These are phyloP conservation scores for Thalassiosira mediterranea DNA, from an alignment of 352 stramenopile species.

Conservation along the genomic window DNA sequence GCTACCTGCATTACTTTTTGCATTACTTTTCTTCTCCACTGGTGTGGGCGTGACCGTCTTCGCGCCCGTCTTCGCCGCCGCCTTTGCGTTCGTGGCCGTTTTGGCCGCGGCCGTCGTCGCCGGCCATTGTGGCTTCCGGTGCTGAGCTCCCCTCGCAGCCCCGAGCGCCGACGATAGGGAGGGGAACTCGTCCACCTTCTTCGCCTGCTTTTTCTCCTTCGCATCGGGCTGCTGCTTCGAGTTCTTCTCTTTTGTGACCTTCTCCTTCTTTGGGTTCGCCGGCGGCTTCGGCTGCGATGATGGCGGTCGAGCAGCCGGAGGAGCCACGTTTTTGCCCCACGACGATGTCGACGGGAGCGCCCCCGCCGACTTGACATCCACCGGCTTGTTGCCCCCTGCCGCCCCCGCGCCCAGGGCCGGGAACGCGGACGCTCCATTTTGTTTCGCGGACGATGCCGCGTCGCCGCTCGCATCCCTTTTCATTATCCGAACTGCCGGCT, in stretches of 20 bases:
- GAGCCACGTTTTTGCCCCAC: slow-evolving; percentile 33
- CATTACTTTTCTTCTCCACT: neutral
- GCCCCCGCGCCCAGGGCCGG: neutral
- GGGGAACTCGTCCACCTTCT: slow-evolving; percentile 27
- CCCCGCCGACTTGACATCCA: neutral
- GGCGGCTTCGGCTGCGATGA: too few species aligned
- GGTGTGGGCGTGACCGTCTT: slow-evolving; percentile 6
- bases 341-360: slow-evolving; percentile 17
- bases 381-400: neutral
- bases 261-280: too few species aligned
- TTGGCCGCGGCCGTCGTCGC: neutral
- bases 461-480: neutral
- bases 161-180: slow-evolving; percentile 19
- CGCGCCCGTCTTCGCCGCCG: too few species aligned
- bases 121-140: neutral
- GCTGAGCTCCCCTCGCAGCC: slow-evolving; percentile 7
- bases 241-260: too few species aligned
- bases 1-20: neutral
- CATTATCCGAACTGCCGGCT: slow-evolving; percentile 4
- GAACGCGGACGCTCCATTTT: neutral
- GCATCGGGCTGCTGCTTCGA: neutral
- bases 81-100: neutral
- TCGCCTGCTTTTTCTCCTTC: neutral
- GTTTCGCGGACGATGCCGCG: neutral
- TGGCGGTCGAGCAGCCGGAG: too few species aligned